phyloP scores from a whole-genome alignment of 768 basidiomycete species.

The Lentinus tigrinus region DNA sequence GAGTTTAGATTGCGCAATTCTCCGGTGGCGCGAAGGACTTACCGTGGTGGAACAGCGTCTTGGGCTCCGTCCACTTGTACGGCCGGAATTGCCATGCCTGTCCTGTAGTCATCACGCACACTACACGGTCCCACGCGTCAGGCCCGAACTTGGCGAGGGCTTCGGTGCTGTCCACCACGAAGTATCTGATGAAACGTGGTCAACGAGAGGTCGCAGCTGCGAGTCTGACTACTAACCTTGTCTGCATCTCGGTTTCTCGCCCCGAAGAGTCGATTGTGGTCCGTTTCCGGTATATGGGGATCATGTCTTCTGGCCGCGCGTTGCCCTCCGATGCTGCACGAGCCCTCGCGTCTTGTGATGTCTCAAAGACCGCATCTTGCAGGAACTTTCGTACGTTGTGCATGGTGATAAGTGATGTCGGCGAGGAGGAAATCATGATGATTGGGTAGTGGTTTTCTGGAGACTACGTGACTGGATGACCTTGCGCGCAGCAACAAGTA shows the following conservation, averaged over 20 bases:
- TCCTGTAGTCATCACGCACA: slow-evolving; percentile 97
- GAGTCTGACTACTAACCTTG: slow-evolving; percentile 26
- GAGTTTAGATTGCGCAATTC: too few species aligned
- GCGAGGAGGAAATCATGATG: slow-evolving; percentile 95
- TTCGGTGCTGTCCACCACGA: slow-evolving; percentile 90
- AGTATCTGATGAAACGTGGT: slow-evolving; percentile 47
- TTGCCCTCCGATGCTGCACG: slow-evolving; percentile 71
- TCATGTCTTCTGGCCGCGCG: slow-evolving; percentile 74
- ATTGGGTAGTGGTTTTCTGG: slow-evolving; percentile 83
- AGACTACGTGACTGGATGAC: background rate
- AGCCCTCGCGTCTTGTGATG: slow-evolving; percentile 71
- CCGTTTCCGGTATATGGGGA: slow-evolving; percentile 85
- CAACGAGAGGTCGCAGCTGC: background rate
- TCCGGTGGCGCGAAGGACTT: slow-evolving; percentile 15
- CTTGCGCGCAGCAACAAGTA: background rate
- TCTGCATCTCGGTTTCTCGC: slow-evolving; percentile 49
- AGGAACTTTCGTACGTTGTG: slow-evolving; percentile 94
- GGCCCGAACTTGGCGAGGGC: slow-evolving; percentile 88
- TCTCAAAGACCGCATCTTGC: slow-evolving; percentile 80
- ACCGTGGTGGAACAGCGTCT: slow-evolving; percentile 93
- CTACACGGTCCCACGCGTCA: slow-evolving; percentile 95
- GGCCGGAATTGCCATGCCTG: slow-evolving; percentile 98
- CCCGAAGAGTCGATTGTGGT: slow-evolving; percentile 66
- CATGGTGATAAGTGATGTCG: slow-evolving; percentile 95
- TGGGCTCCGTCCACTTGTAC: slow-evolving; percentile 96